Evolutionary conservation across 768 basidiomycete genomes (phyloP).

Genomic region (Agaricus sinodeliciosus): DNA sequence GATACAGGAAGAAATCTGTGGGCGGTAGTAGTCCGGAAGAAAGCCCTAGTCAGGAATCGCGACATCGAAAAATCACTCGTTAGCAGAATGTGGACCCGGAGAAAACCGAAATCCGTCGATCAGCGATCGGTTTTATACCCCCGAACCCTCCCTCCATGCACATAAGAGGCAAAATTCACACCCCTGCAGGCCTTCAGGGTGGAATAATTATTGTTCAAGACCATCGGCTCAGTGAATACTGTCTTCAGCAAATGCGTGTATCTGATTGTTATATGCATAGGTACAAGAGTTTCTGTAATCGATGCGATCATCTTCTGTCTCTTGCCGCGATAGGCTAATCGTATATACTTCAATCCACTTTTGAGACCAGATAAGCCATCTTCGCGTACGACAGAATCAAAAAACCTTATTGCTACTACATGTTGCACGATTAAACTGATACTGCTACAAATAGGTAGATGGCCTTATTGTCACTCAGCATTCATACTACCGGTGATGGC

Average conservation of each 20-base stretch:
- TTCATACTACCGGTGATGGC: conserved; percentile 39
- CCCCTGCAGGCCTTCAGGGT: no score
- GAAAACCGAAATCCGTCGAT: conserved; percentile 20
- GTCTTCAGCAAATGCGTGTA: no score
- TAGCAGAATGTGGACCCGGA: conserved; percentile 19
- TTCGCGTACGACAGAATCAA: not conserved
- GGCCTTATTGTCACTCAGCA: conserved; percentile 4
- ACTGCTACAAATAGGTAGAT: not conserved
- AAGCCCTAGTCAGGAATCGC: conserved; percentile 30
- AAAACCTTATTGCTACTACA: not conserved
- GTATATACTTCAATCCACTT: no score
- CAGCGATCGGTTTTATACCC: conserved; percentile 9
- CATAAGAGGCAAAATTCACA: no score
- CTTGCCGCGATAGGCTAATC: no score
- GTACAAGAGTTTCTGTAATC: no score
- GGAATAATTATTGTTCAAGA: no score
- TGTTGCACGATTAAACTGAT: not conserved
- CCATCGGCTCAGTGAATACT: no score
- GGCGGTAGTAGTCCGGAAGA: conserved; percentile 27
- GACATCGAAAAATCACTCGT: conserved; percentile 25
- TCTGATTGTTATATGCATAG: no score
- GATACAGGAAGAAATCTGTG: conserved; percentile 15
- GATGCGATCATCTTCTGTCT: no score
- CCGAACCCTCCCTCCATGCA: conserved; percentile 1
- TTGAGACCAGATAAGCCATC: no score